A percentile compares a stretch with the other conserved stretches of the same genome.
Conservation (phyloP, 306 rosid species). For the Cucurbita maxima region DNA sequence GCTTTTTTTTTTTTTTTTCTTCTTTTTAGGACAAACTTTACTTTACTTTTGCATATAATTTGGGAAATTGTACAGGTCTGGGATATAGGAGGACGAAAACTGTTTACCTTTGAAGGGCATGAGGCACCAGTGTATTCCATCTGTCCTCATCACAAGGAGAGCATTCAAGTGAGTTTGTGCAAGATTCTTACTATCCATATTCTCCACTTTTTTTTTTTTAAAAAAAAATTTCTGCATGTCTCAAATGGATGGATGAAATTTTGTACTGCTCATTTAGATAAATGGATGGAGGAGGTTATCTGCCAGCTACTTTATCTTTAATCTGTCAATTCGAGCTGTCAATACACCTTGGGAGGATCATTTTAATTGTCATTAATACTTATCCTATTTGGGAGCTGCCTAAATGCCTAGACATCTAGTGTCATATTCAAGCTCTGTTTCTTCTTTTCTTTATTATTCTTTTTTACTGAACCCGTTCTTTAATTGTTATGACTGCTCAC, state of each 20-base stretch:
- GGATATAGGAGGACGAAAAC: slow-evolving; percentile 51
- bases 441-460: neutral
- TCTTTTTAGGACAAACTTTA: neutral
- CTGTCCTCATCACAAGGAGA: slow-evolving; percentile 90
- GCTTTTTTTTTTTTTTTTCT: neutral
- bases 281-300: no score
- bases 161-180: slow-evolving; percentile 44
- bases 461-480: neutral
- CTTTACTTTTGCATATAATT: slow-evolving; percentile 14
- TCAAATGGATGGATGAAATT: no score
- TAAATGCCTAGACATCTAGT: no score
- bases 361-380: no score
- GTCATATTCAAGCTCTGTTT: no score
- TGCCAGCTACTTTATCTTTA: no score
- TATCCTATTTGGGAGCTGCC: no score
- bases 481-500: neutral
- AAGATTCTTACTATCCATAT: neutral
- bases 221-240: no score
- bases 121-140: slow-evolving; percentile 76
- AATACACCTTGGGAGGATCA: no score
- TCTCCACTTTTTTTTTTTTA: neutral
- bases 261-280: no score
- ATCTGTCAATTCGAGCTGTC: no score
- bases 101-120: slow-evolving; percentile 70
- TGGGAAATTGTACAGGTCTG: slow-evolving; percentile 48